Base-by-base conservation (phyloP, 1,284 basidiomycete genomes). In the Porogramme epimiltina region DNA sequence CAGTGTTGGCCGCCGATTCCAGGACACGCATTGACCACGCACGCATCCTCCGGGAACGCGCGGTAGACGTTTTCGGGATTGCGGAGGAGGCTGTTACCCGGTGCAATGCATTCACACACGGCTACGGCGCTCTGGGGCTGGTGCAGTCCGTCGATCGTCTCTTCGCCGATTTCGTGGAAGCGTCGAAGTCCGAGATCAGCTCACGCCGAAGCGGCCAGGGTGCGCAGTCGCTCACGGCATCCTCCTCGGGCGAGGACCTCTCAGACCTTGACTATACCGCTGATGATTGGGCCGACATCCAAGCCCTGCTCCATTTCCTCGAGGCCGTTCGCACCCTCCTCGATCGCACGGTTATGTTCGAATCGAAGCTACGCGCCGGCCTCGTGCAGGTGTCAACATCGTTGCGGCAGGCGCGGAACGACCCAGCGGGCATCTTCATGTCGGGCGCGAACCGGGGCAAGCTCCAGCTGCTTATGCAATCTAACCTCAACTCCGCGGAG, bases 211-310 rank as follows among this genome's bases (percentile, higher is more conserved):
- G 19, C 56, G 66, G 43, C 60, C 69, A 23, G 54, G 48, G 26
- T 31, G 51, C 10, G 64, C 31, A 28, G 49, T 68, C 70, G 10
- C 55, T 58, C 49, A 66, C 69, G 36, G 66, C 71, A 16, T 65
- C 73, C 13, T 61, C 69, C 1, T 76, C 78, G 0, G 79, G 75
- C 47, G 81, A 80, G 38, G 85, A 87, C 42, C 71, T 89, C 25
- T 81, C 81, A 0, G 90, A 92, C 56, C 71, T 94, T 55, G 93
- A 97, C 69, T 96, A 96, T 63, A 87, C 88, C 2, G 74, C 84
- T 3, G 85, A 92, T 51, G 93, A 98, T 67, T 95, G 93, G 91
- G 77, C 82, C 2, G 79, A 84, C 23, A 93, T 97, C 56, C 94
- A 96, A 67, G 71, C 82, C 9, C 84, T 85, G 1, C 70, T 97